These are phyloP conservation scores for Camellia lanceoleosa DNA, from an alignment of 148 eudicot genomes.

Conservation along the genomic window DNA sequence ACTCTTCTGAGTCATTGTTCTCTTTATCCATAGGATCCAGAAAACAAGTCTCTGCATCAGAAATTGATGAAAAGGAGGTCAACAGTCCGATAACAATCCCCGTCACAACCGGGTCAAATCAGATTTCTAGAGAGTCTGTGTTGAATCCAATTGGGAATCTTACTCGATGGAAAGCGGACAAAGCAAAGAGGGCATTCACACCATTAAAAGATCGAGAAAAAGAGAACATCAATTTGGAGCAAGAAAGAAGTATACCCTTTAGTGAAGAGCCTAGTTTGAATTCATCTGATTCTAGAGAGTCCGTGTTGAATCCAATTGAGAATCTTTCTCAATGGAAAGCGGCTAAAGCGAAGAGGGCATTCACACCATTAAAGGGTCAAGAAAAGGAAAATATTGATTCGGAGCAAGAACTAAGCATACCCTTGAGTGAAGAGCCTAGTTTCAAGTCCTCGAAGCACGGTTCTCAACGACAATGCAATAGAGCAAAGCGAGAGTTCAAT, in stretches of 20 bases:
- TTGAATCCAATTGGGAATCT: background rate
- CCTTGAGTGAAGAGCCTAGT: slow-evolving; percentile 22
- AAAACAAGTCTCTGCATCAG: slow-evolving; percentile 26
- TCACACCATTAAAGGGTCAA: slow-evolving; percentile 14
- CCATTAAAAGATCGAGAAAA: no score
- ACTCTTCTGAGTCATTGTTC: slow-evolving; percentile 57
- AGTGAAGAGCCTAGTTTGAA: no score
- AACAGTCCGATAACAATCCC: background rate
- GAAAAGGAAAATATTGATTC: slow-evolving; percentile 49
- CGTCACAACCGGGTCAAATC: background rate
- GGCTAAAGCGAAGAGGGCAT: slow-evolving; percentile 30
- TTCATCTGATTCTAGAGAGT: background rate
- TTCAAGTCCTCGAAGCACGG: slow-evolving; percentile 3
- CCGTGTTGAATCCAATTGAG: slow-evolving; percentile 24
- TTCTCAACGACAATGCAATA: background rate
- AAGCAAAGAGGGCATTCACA: background rate
- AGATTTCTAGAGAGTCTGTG: background rate
- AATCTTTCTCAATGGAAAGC: slow-evolving; percentile 40
- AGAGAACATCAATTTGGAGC: no score
- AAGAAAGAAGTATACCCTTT: no score
- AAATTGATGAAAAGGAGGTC: slow-evolving; percentile 12
- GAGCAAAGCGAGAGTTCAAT: slow-evolving; percentile 1
- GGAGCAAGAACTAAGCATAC: background rate
- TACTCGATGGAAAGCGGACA: background rate
- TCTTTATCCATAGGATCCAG: slow-evolving; percentile 60